Percentiles rank a stretch among this genome's conserved stretches.
Evolutionary conservation across 192 early-diverging fungal genomes (phyloP).

Genomic region (Coemansia sp.): DNA sequence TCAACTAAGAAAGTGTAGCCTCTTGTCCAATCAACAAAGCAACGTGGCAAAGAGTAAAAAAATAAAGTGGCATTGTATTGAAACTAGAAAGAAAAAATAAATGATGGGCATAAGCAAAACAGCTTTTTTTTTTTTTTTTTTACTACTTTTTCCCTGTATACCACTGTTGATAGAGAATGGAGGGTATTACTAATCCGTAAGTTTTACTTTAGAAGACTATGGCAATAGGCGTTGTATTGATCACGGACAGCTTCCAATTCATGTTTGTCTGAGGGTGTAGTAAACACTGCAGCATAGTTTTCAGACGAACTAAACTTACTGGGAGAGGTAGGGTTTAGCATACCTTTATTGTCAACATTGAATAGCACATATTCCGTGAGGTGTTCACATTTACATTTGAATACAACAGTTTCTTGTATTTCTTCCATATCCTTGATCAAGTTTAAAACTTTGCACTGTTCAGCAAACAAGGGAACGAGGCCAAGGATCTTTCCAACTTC

Average conservation of each 20-base stretch:
- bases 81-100: neutral
- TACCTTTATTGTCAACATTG: neutral
- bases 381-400: neutral
- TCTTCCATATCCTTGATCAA: neutral
- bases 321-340: neutral
- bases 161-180: neutral
- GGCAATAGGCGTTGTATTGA: neutral
- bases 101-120: neutral
- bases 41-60: too few relatives aligned
- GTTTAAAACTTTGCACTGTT: neutral
- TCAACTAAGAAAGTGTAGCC: too few relatives aligned
- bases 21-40: too few relatives aligned
- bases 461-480: neutral
- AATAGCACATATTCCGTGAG: neutral
- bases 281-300: slow-evolving; percentile 1
- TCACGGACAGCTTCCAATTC: neutral
- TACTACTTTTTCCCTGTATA: neutral
- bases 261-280: neutral
- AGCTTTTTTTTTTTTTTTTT: neutral
- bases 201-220: neutral
- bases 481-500: neutral
- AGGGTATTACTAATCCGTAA: neutral
- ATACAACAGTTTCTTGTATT: neutral
- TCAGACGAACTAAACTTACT: neutral
- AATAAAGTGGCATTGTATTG: too few relatives aligned